phyloP scores from a whole-genome alignment of 345 rosid genomes.

The Hypericum androsaemum region DNA sequence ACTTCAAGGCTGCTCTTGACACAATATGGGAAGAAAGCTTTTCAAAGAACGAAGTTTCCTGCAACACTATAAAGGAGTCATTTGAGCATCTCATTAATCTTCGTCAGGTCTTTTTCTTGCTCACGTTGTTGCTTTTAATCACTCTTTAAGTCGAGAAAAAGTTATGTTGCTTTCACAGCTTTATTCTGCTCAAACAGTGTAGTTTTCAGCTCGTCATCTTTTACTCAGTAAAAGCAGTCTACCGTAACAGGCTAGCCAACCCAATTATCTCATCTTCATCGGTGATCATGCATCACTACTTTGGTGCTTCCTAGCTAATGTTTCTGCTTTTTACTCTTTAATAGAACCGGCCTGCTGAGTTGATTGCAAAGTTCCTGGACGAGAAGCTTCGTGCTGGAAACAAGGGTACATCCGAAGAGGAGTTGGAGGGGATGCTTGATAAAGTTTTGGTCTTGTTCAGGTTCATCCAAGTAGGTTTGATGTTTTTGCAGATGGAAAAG shows the following conservation, averaged over 20 bases:
- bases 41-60: constrained; percentile 77
- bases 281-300: too few relatives aligned
- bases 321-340: constrained; percentile 17
- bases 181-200: too few relatives aligned
- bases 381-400: constrained; percentile 99
- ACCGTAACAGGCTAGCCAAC: not conserved
- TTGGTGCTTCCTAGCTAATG: constrained; percentile 8
- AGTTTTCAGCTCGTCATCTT: too few relatives aligned
- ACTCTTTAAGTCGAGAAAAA: too few relatives aligned
- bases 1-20: constrained; percentile 89
- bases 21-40: constrained; percentile 88
- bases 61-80: constrained; percentile 84
- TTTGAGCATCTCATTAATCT: constrained; percentile 93
- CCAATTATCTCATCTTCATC: not conserved
- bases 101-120: constrained; percentile 54
- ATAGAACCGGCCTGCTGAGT: constrained; percentile 97
- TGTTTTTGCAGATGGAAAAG: constrained; percentile 8
- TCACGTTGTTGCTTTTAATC: too few relatives aligned
- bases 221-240: too few relatives aligned
- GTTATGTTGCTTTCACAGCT: too few relatives aligned
- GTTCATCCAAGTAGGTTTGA: constrained; percentile 73
- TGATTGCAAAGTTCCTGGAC: constrained; percentile 94
- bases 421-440: constrained; percentile 93
- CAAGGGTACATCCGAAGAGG: constrained; percentile 99
- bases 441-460: constrained; percentile 93